Base-by-base conservation (phyloP, 371 early-diverging fungal species). In the Rhizopus stolonifer region DNA sequence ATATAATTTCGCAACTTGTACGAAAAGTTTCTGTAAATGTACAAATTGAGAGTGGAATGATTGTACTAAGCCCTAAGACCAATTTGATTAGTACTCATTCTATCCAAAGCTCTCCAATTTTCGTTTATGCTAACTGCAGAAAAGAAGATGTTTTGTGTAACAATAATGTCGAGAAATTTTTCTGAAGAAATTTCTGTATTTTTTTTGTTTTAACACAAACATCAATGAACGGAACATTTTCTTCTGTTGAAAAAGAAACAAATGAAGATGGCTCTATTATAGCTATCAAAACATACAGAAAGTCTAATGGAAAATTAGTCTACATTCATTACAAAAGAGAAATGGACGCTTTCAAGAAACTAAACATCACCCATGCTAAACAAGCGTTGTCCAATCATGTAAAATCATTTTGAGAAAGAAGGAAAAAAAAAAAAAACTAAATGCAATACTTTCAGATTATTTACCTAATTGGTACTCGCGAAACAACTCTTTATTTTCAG, bases 241-340 rank as follows among this genome's bases (percentile, higher is more conserved):
- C 71, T n/a, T 49, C 50, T 0, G 52, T 74, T 4, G 62, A 70
- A 31, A 70, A 69, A 40, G 39, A 40, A 15, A 36, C 40, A 4
- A 25, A n/a, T 18, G 29, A 46, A 0, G 25, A 55, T 13, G 52
- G 49, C 19, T 25, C 53, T n/a, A 26, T 46, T 23, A 52, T 72
- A 10, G 75, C 72, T 36, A 60, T 72, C n/a, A 75, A 79, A 29
- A 65, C 25, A n/a, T 79, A 79, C 21, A 39, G 52, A 6, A 69
- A 63, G 42, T 38, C 50, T 11, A 64, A 72, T 36, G 75, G 79
- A 1, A 43, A 56, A 6, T 56, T 70, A 24, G 70, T 64, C 4
- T 47, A 43, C 8, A 32, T 46, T 6, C 79, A 79, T 56, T 75
- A 54, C 32, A 26, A 65, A 19, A 58, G 72, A 22, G 79, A 79